These are phyloP conservation scores for Gremmenia infestans DNA, from an alignment of 2,329 filamentous ascomycete genomes.

Conservation along the genomic window DNA sequence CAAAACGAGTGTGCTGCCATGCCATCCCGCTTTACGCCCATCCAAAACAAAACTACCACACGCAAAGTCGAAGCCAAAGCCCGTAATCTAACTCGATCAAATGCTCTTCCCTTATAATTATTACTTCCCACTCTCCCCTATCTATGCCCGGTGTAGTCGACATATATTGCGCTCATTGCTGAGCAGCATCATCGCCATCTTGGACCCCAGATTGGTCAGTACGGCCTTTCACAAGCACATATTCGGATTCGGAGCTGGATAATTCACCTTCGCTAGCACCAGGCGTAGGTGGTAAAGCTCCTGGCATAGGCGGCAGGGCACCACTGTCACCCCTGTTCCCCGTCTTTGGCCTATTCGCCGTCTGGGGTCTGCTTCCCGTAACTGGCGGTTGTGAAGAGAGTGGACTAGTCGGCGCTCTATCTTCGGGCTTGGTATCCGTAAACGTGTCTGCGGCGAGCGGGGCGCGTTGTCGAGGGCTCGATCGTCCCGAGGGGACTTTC, in stretches of 20 bases:
- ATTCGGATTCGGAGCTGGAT: conserved; percentile 23
- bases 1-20: neutral
- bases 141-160: neutral
- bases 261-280: conserved; percentile 33
- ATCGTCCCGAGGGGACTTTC: conserved; percentile 9
- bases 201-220: conserved; percentile 20
- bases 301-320: conserved; percentile 20
- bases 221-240: conserved; percentile 22
- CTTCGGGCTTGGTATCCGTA: conserved; percentile 1
- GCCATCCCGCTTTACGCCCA: neutral
- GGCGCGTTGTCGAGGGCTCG: conserved; percentile 18
- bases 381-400: conserved; percentile 11
- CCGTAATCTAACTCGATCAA: neutral
- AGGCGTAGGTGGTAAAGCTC: conserved; percentile 30
- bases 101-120: neutral
- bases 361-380: conserved; percentile 3
- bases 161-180: conserved; percentile 6
- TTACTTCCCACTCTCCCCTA: neutral
- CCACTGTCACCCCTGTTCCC: neutral
- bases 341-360: conserved; percentile 6
- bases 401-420: conserved; percentile 15
- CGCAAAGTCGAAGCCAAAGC: neutral
- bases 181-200: conserved; percentile 23
- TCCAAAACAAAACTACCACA: neutral
- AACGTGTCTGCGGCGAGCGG: conserved; percentile 21